Percentiles rank a stretch among this genome's conserved stretches.
These are phyloP conservation scores for Paracamarosporium sp. DNA, from an alignment of 2,329 filamentous ascomycete species.

Conservation along the genomic window DNA sequence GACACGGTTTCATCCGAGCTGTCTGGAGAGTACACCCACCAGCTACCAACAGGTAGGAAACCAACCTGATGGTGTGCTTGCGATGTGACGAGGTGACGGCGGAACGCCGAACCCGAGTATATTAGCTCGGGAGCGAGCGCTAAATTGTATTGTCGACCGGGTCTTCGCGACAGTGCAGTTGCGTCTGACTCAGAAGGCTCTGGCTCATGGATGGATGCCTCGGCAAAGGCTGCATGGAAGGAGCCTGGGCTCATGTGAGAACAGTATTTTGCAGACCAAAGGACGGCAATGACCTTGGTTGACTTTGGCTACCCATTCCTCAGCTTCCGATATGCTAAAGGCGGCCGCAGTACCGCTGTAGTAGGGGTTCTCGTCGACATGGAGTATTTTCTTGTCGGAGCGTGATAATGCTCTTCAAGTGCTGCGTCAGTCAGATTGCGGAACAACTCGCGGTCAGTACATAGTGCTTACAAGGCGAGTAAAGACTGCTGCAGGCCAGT, in stretches of 20 bases:
- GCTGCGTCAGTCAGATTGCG: constrained; percentile 76
- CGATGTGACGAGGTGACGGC: constrained; percentile 85
- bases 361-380: constrained; percentile 85
- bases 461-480: constrained; percentile 58
- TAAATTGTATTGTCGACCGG: constrained; percentile 79
- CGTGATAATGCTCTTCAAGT: constrained; percentile 83
- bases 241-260: constrained; percentile 22
- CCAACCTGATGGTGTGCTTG: constrained; percentile 88
- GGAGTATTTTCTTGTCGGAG: constrained; percentile 88
- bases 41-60: constrained; percentile 90
- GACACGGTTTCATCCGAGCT: constrained; percentile 4
- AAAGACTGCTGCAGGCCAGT: constrained; percentile 61
- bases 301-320: constrained; percentile 70
- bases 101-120: constrained; percentile 79
- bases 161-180: constrained; percentile 55
- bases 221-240: constrained; percentile 29
- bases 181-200: constrained; percentile 18
- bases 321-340: constrained; percentile 81
- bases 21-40: constrained; percentile 72
- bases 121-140: constrained; percentile 86
- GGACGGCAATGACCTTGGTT: constrained; percentile 35
- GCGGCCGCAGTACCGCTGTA: constrained; percentile 89
- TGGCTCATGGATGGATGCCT: constrained; percentile 40
- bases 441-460: constrained; percentile 22
- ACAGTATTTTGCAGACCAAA: background rate